Evolutionary conservation across 1,284 basidiomycete species (phyloP), one percentile per base, ranked within the genome.

Genomic region (Ganoderma sinense): DNA sequence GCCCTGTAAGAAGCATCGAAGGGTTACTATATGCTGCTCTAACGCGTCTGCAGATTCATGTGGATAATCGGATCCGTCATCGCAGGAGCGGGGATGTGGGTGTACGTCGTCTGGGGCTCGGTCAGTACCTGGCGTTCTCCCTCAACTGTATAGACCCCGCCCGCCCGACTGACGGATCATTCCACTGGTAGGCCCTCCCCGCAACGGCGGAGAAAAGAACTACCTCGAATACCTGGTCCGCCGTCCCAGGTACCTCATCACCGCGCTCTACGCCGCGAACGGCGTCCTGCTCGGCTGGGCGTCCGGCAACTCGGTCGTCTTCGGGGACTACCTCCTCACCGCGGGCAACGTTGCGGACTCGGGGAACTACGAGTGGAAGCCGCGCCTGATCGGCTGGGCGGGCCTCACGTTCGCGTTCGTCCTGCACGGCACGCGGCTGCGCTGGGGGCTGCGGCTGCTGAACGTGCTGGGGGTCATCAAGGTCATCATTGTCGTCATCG

Each of bases 51-150:
- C 56, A 59, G 56, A 41, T 76, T 89, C 51, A 89, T 93, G 84
- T 94, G 93, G 93, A 80, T 92, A 31, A 77, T 91, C 20, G 93
- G 93, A 26, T 85, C 90, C 61, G 74, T 87, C 60, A 83, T 92
- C 64, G 90, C 89, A 18, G 84, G 85, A 8, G 85, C 84, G 64
- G 92, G 91, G 18, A 88, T 87, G 41, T 84, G 85, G 39, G 91
- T 94, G 20, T 94, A 90, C 74, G 82, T 93, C 16, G 92, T 93
- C 75, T 85, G 90, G 39, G 92, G 92, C 33, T 91, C 90, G n/a
- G 89, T 91, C 90, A 20, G 89, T 91, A 72, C n/a, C 23, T 39
- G 11, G 33, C 6, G 8, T 39, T n/a, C 36, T 20, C 31, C 20
- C 11, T 33, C 31, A 39, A 13, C 10, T 39, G 20, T 6, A 5